A percentile compares a stretch with the other conserved stretches of the same genome.
Conservation (phyloP, 192 early-diverging fungal species). For the Linnemannia hyalina region DNA sequence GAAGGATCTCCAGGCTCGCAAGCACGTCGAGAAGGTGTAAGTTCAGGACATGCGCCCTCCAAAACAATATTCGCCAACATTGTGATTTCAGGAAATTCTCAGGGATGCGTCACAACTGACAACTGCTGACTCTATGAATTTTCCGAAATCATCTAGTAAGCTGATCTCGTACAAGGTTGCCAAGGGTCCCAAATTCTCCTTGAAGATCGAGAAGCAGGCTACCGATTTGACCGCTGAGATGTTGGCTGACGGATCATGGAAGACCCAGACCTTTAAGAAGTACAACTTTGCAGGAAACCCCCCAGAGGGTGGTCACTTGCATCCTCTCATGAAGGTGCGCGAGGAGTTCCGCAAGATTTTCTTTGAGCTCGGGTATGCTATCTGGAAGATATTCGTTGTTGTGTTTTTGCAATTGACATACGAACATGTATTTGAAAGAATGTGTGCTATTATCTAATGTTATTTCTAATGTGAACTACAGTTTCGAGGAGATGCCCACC, state of each 20-base stretch:
- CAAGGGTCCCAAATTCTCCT: slow-evolving; percentile 93
- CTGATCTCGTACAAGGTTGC: slow-evolving; percentile 82
- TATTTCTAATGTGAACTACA: slow-evolving; percentile 16
- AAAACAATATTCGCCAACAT: neutral
- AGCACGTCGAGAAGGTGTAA: slow-evolving; percentile 76
- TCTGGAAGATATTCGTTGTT: neutral
- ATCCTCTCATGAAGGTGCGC: slow-evolving; percentile 99
- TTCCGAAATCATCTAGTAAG: slow-evolving; percentile 63
- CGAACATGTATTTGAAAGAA: neutral
- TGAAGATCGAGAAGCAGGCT: slow-evolving; percentile 87
- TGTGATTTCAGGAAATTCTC: neutral
- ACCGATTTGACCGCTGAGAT: slow-evolving; percentile 97
- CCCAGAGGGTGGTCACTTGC: slow-evolving; percentile 89
- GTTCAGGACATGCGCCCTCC: slow-evolving; percentile 14
- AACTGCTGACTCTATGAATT: neutral
- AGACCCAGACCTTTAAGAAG: slow-evolving; percentile 94
- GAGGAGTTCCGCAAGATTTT: slow-evolving; percentile 99
- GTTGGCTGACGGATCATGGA: slow-evolving; percentile 91
- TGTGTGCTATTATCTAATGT: neutral
- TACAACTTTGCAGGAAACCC: slow-evolving; percentile 98
- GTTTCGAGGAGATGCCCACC: slow-evolving; percentile 98
- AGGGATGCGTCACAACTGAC: neutral
- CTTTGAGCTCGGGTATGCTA: slow-evolving; percentile 92
- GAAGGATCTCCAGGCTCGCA: slow-evolving; percentile 84
- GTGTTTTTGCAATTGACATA: neutral